Evolutionary conservation across 2,329 filamentous ascomycete genomes (phyloP), one percentile per base, ranked within the genome.

Genomic region (Diaporthe humulicola): DNA sequence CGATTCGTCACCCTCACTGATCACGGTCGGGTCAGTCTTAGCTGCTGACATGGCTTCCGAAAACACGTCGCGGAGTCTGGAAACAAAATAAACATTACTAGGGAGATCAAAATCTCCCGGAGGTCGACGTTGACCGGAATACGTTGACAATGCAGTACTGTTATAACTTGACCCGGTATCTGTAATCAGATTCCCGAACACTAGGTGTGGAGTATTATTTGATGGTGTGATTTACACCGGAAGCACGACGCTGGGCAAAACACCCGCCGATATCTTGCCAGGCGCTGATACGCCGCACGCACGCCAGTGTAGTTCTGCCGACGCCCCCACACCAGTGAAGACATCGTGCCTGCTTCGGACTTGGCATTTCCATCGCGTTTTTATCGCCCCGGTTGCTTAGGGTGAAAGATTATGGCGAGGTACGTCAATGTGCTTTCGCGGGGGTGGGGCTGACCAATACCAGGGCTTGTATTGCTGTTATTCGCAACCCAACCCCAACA

Each of bases 401-500:
- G 9, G 2, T 64, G 17, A 64, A 25, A 30, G 38, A 2, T 64
- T 25, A 22, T 12, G 30, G 14, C 17, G 17, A 40, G 58, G 17
- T 64, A 64, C 38, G 38, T 45, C 58, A 64, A 22, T 19, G 38
- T 45, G 15, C 25, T 22, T 28, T 30, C 15, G 17, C 33, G 38
- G 38, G 57, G 38, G 58, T 45, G n/a, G 2, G 22, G 10, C 14
- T 22, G 38, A 45, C 58, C 58, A 64, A 64, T 64, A 64, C 15
- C 19, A 64, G 38, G 38, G 17, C 38, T 45, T 10, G 15, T 45
- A 22, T 22, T 12, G 38, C 17, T 30, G 15, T 8, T 28, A 45
- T 64, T 64, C 58, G 58, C 58, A 64, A 64, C 8, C 25, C 25
- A 30, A 22, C 58, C 38, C 58, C 58, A 64, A 64, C 58, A 64